phyloP scores from a whole-genome alignment of 2,329 filamentous ascomycete species.

The Diaporthe citriasiana region DNA sequence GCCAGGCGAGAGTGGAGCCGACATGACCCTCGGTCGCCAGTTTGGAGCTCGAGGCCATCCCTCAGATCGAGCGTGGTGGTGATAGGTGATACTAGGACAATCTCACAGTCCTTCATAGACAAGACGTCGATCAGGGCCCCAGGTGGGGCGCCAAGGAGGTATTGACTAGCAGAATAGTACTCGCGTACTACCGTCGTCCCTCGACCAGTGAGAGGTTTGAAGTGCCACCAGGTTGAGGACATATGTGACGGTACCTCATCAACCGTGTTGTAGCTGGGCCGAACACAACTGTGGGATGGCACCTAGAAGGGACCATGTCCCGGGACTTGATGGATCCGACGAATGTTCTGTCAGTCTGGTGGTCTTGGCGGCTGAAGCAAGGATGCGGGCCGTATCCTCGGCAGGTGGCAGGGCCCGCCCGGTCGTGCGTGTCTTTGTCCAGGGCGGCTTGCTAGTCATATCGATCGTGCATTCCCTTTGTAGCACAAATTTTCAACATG shows the following conservation, averaged over 20 bases:
- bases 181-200: conserved; percentile 11
- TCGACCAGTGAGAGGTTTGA: conserved; percentile 9
- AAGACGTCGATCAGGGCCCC: conserved; percentile 26
- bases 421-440: conserved; percentile 17
- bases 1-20: conserved; percentile 11
- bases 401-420: neutral
- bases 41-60: conserved; percentile 9
- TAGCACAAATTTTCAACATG: neutral
- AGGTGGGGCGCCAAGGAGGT: conserved; percentile 19
- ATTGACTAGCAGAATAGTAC: conserved; percentile 25
- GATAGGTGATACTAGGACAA: conserved; percentile 9
- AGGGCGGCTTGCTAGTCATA: neutral
- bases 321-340: conserved; percentile 29
- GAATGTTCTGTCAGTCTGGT: conserved; percentile 5
- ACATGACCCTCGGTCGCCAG: conserved; percentile 1
- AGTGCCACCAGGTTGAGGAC: neutral
- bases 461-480: neutral
- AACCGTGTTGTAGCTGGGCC: neutral
- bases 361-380: conserved; percentile 11
- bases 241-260: neutral
- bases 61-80: neutral
- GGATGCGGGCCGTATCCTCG: conserved; percentile 17
- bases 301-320: neutral
- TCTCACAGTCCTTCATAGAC: neutral
- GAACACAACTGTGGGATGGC: conserved; percentile 5